Evolutionary conservation across 2,329 filamentous ascomycete genomes (phyloP).

Genomic region (Diaporthe sp.): DNA sequence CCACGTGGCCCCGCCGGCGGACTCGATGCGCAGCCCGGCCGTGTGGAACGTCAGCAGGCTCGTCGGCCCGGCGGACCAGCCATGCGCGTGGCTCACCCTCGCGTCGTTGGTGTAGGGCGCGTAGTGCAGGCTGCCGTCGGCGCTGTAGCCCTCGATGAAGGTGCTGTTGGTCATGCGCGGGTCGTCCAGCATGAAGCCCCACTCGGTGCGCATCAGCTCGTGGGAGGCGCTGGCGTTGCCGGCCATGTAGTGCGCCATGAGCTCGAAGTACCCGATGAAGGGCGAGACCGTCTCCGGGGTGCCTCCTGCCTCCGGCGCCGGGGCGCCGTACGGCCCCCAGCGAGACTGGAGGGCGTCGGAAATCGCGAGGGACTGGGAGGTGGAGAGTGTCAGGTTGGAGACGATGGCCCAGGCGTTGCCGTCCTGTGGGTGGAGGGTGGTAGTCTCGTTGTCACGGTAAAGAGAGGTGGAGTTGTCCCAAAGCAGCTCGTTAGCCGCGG

Average conservation of each 20-base stretch:
- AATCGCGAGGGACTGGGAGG: conserved; percentile 8
- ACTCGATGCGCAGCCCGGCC: conserved; percentile 57
- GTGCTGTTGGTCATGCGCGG: conserved; percentile 66
- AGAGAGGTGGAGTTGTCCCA: conserved; percentile 35
- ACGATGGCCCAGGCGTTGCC: conserved; percentile 41
- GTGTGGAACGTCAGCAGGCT: conserved; percentile 54
- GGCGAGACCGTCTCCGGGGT: conserved; percentile 52
- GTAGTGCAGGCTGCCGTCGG: conserved; percentile 61
- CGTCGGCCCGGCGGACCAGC: conserved; percentile 54
- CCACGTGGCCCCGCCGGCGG: conserved; percentile 53
- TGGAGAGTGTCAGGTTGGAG: conserved; percentile 12
- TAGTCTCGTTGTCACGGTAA: conserved; percentile 44
- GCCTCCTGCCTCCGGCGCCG: conserved; percentile 46
- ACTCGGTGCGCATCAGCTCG: conserved; percentile 48
- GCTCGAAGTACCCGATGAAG: conserved; percentile 52
- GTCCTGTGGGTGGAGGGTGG: conserved; percentile 40
- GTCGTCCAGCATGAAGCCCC: conserved; percentile 68
- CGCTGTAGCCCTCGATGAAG: conserved; percentile 65
- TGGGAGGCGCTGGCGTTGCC: conserved; percentile 45
- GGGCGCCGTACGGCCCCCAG: conserved; percentile 43
- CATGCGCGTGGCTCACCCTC: conserved; percentile 51
- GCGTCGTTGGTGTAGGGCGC: conserved; percentile 61
- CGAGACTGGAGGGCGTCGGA: conserved; percentile 41
- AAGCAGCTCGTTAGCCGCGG: conserved; percentile 33
- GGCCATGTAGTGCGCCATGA: conserved; percentile 50